Evolutionary conservation across 1,284 basidiomycete species (phyloP), one percentile per base, ranked within the genome.

Genomic region (Earliella scabrosa): DNA sequence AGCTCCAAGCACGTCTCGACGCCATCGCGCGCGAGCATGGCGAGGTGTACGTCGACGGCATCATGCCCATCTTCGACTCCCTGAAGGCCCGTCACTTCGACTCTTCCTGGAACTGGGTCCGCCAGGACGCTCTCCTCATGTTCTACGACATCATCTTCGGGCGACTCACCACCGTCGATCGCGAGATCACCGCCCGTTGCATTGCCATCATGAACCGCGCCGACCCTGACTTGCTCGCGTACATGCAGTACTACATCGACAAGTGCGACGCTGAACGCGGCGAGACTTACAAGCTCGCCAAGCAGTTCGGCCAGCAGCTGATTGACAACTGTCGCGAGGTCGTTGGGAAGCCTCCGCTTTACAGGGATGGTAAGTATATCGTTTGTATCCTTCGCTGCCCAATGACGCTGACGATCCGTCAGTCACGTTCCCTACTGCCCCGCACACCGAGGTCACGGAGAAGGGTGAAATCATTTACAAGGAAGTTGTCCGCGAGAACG

Each of bases 91-190:
- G 97, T 48, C 93, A 92, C 71, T 99, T 99, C 79, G 95, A 98
- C 73, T 98, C 95, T 10, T 95, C 91, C 11, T 99, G 97, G 97
- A 99, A 99, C 74, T 99, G 97, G 97, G 95, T 93, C 49, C 89
- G 97, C 64, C 95, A 98, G 76, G 95, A 97, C 63, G 93, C 95
- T 24, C 81, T 98, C 38, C 80, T 93, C 58, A 94, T 98, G 91
- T 98, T 90, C 78, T 98, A 96, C 77, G 96, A 98, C 71, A 97
- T 98, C 73, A 93, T 98, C 70, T 95, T 95, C 67, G 97, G 97
- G 45, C 88, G 91, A 44, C 85, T 97, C 58, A 95, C 90, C 29
- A 93, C 94, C 27, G 92, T 97, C 65, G 95, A 97, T 65, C 87
- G 90, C 54, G 93, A 95, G 73, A 95, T 97, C 75, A 97, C 95